Evolutionary conservation across 345 rosid genomes (phyloP).

Genomic region (Nephelium lappaceum): DNA sequence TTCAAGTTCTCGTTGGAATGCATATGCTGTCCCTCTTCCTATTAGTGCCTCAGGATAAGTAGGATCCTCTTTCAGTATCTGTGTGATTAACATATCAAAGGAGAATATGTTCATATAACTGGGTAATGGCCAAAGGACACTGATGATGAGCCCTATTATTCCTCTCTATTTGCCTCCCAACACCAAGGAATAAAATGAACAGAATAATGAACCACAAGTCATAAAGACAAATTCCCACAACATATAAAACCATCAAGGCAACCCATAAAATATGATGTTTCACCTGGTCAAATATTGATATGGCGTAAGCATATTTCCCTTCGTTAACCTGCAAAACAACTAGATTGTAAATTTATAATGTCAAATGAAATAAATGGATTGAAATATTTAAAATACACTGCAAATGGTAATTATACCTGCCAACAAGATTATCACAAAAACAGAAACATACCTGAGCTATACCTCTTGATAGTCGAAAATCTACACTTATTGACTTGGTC

Average conservation of each 20-base stretch:
- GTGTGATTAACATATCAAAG: conserved; percentile 18
- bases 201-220: conserved; percentile 9
- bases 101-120: conserved; percentile 13
- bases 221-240: conserved; percentile 5
- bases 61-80: conserved; percentile 90
- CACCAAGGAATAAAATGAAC: background rate
- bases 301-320: conserved; percentile 84
- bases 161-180: background rate
- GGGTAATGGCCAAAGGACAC: conserved; percentile 1
- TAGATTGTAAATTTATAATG: conserved; percentile 3
- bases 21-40: conserved; percentile 98
- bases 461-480: conserved; percentile 94
- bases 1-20: conserved; percentile 87
- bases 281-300: conserved; percentile 93
- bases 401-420: background rate
- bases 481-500: conserved; percentile 79
- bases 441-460: conserved; percentile 74
- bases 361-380: conserved; percentile 19
- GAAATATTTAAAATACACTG: conserved; percentile 11
- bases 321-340: conserved; percentile 78
- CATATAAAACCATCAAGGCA: conserved; percentile 17
- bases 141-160: conserved; percentile 11
- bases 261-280: conserved; percentile 18
- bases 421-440: conserved; percentile 11
- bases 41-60: conserved; percentile 90